A percentile compares a stretch with the other conserved stretches of the same genome.
These are phyloP conservation scores for Lachnellula arida DNA, from an alignment of 2,329 filamentous ascomycete species.

Conservation along the genomic window DNA sequence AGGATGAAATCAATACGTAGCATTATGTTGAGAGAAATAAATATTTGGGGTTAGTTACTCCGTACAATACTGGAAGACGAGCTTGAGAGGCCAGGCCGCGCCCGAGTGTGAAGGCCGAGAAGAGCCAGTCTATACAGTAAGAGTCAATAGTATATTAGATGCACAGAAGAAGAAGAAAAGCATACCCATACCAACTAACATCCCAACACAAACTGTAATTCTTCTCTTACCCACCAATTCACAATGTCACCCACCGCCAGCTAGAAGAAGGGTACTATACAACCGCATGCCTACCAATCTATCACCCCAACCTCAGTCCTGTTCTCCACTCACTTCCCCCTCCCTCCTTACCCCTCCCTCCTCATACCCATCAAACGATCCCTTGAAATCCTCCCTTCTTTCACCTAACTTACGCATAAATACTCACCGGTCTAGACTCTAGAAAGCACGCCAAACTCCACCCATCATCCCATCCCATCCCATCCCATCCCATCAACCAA, in stretches of 20 bases:
- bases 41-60: too few species aligned
- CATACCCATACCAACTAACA: too few species aligned
- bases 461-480: background rate
- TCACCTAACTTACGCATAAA: background rate
- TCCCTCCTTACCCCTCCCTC: too few species aligned
- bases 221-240: too few species aligned
- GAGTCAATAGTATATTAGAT: too few species aligned
- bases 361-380: background rate
- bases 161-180: too few species aligned
- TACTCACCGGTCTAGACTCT: background rate
- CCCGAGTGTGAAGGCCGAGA: background rate
- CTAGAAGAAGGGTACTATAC: background rate
- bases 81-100: background rate
- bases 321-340: background rate
- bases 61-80: too few species aligned
- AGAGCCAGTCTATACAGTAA: background rate
- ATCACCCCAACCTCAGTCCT: background rate
- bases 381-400: background rate
- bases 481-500: background rate
- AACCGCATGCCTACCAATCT: background rate
- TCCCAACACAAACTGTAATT: background rate
- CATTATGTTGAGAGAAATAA: too few species aligned
- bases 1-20: too few species aligned
- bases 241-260: background rate
- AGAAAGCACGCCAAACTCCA: background rate